Conservation (phyloP, 805 yeast genomes). For the Candida insectorum region DNA sequence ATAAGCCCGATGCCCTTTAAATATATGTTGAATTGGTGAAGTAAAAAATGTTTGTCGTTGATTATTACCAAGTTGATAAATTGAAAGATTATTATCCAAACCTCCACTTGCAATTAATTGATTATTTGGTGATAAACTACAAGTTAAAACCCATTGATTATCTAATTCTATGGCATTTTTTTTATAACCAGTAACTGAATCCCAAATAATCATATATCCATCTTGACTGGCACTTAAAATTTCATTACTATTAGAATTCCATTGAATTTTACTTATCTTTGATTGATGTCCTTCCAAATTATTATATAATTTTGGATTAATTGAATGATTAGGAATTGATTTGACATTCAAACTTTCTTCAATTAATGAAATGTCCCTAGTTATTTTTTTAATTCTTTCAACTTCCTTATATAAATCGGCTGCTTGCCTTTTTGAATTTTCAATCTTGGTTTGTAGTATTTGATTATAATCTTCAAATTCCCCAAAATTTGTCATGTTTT, state of each 20-base stretch:
- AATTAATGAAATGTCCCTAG: constrained; percentile 44
- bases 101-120: constrained; percentile 77
- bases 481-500: too few relatives aligned
- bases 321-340: constrained; percentile 24
- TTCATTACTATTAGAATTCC: constrained; percentile 62
- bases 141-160: constrained; percentile 74
- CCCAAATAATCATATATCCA: constrained; percentile 84
- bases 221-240: constrained; percentile 80
- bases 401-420: constrained; percentile 48
- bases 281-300: constrained; percentile 64
- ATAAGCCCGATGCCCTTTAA: constrained; percentile 82
- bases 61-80: constrained; percentile 43
- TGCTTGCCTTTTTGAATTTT: constrained; percentile 43
- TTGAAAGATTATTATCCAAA: constrained; percentile 71
- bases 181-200: constrained; percentile 67
- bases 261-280: constrained; percentile 64
- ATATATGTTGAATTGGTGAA: constrained; percentile 41
- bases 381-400: constrained; percentile 37
- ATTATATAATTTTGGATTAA: constrained; percentile 28
- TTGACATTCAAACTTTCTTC: constrained; percentile 35
- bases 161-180: constrained; percentile 67
- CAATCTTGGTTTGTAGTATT: constrained; percentile 9
- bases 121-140: constrained; percentile 70
- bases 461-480: neutral
- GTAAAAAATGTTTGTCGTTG: constrained; percentile 10